Evolutionary conservation across 2,329 filamentous ascomycete species (phyloP).

Genomic region (Monilinia aucupariae): DNA sequence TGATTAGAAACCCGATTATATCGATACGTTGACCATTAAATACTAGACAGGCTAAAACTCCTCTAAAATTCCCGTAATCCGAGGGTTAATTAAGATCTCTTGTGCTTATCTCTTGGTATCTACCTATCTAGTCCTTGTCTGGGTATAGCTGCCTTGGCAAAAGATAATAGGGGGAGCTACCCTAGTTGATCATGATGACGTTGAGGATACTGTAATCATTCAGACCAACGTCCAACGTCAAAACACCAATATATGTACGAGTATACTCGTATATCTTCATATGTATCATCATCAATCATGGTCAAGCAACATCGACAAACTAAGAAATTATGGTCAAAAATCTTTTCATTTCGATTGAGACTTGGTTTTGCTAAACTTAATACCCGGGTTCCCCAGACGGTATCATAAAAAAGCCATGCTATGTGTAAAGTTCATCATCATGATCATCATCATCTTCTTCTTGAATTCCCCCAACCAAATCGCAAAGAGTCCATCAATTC

Average conservation of each 20-base stretch:
- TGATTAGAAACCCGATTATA: too few relatives aligned
- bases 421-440: constrained; percentile 3
- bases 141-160: neutral
- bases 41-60: neutral
- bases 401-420: neutral
- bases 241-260: too few relatives aligned
- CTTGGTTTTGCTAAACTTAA: neutral
- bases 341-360: constrained; percentile 8
- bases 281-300: neutral
- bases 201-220: too few relatives aligned
- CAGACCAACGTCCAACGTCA: too few relatives aligned
- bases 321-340: neutral
- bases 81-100: neutral
- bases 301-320: neutral
- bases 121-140: too few relatives aligned
- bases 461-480: neutral
- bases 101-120: constrained; percentile 1
- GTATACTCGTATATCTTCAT: too few relatives aligned
- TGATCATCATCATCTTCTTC: neutral
- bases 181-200: too few relatives aligned
- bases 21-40: neutral
- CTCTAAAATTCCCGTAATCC: neutral
- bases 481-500: neutral
- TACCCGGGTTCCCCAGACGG: neutral
- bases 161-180: too few relatives aligned